Evolutionary conservation across 1,139 yeast species (phyloP).

Genomic region (Wickerhamomyces sp.): DNA sequence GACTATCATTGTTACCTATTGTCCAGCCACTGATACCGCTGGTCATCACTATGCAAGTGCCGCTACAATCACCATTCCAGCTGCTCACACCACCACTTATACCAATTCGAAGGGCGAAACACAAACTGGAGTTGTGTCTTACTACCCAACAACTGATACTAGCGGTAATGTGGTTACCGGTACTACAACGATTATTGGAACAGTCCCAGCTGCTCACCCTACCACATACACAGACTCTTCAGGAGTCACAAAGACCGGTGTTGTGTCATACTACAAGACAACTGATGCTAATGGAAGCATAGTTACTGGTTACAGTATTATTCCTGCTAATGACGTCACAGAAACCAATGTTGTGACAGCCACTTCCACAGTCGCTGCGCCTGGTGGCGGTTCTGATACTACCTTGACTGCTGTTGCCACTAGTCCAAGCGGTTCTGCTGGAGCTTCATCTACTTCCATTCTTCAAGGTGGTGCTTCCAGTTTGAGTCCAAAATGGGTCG

Average conservation of each 20-base stretch:
- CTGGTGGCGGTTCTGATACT: not conserved
- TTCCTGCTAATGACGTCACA: not conserved
- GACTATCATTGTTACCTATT: conserved; percentile 3
- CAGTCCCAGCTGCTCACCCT: conserved; percentile 5
- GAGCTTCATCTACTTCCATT: not conserved
- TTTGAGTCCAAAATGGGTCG: not conserved
- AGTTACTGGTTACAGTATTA: not conserved
- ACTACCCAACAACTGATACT: conserved; percentile 2
- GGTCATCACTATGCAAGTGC: conserved; percentile 1
- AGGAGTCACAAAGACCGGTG: conserved; percentile 3
- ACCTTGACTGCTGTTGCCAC: not conserved
- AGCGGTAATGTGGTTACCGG: not conserved
- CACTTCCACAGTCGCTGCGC: not conserved
- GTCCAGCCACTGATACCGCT: conserved; percentile 3
- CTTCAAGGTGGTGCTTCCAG: not conserved
- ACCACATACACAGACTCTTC: conserved; percentile 5
- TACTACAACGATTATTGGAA: not conserved
- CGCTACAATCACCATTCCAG: not conserved
- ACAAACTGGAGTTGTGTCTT: not conserved
- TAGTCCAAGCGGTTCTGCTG: not conserved
- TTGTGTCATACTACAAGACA: not conserved
- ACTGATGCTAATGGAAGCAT: not conserved
- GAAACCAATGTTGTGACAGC: not conserved
- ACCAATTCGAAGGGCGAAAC: not conserved
- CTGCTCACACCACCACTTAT: not conserved